Percentiles rank a stretch among this genome's conserved stretches.
These are phyloP conservation scores for Purpureocillium lavendulum DNA, from an alignment of 2,329 filamentous ascomycete genomes.

Conservation along the genomic window DNA sequence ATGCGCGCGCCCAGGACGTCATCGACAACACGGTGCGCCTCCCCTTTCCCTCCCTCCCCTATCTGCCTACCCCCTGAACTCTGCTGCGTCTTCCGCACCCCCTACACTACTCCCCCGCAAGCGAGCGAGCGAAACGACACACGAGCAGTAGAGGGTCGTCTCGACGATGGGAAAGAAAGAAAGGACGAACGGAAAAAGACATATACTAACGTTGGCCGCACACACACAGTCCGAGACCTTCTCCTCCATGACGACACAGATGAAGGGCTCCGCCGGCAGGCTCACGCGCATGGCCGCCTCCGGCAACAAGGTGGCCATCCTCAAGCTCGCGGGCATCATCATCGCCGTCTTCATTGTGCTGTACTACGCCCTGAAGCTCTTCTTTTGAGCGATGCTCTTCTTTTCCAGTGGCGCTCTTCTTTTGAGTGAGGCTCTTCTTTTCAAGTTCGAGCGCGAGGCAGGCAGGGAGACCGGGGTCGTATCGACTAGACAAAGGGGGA, in stretches of 20 bases:
- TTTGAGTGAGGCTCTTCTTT: no score
- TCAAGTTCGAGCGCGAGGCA: no score
- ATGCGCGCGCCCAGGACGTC: constrained; percentile 78
- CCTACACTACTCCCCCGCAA: no score
- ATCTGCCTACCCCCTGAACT: not conserved
- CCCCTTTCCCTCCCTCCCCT: not conserved
- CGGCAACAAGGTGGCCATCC: constrained; percentile 82
- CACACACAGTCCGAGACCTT: constrained; percentile 70
- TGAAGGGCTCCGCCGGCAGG: constrained; percentile 76
- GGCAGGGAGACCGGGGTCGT: no score
- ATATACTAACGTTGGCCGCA: no score
- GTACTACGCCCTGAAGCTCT: constrained; percentile 62
- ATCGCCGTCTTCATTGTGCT: constrained; percentile 64
- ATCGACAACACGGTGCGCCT: constrained; percentile 73
- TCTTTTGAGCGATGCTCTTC: constrained; percentile 37
- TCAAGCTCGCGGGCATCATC: constrained; percentile 82
- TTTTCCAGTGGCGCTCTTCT: not conserved
- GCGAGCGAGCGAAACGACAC: no score
- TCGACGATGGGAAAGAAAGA: no score
- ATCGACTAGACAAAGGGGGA: no score
- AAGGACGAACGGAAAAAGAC: no score
- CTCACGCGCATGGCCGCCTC: constrained; percentile 84
- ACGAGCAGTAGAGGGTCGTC: no score
- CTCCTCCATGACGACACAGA: constrained; percentile 70
- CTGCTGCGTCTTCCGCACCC: no score